Conservation (phyloP, 2,329 filamentous ascomycete genomes). For the Chaetothyriales sp. region DNA sequence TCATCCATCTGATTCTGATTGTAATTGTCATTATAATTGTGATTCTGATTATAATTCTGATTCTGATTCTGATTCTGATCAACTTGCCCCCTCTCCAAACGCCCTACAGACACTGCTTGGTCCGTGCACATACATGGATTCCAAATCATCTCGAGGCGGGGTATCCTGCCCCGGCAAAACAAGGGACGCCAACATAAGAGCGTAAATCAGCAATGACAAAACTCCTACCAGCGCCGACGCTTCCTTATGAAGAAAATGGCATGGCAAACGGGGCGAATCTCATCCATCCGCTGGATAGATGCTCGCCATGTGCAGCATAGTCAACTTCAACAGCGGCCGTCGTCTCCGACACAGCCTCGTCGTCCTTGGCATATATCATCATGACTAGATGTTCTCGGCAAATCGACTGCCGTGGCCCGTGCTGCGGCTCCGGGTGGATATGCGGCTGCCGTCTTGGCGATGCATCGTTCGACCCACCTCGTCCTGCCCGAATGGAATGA, state of each 20-base stretch:
- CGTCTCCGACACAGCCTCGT: conserved; percentile 11
- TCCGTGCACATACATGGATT: background rate
- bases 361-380: conserved; percentile 14
- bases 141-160: background rate
- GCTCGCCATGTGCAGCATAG: background rate
- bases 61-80: too few relatives aligned
- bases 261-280: background rate
- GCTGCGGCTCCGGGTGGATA: conserved; percentile 7
- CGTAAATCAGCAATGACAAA: background rate
- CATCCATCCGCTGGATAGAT: background rate
- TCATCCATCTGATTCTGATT: too few relatives aligned
- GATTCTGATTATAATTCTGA: too few relatives aligned
- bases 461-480: conserved; percentile 30
- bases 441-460: conserved; percentile 31
- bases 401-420: conserved; percentile 27
- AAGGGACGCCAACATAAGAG: background rate
- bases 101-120: too few relatives aligned
- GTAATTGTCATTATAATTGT: background rate
- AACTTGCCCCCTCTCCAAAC: too few relatives aligned
- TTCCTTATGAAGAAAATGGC: background rate
- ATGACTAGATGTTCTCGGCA: conserved; percentile 23
- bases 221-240: background rate
- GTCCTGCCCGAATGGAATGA: conserved; percentile 24
- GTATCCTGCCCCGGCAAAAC: background rate
- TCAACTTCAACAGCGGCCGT: background rate